A percentile compares a stretch with the other conserved stretches of the same genome.
phyloP scores from a whole-genome alignment of 2,329 filamentous ascomycete genomes.

The Ceratocystis alfenasii region DNA sequence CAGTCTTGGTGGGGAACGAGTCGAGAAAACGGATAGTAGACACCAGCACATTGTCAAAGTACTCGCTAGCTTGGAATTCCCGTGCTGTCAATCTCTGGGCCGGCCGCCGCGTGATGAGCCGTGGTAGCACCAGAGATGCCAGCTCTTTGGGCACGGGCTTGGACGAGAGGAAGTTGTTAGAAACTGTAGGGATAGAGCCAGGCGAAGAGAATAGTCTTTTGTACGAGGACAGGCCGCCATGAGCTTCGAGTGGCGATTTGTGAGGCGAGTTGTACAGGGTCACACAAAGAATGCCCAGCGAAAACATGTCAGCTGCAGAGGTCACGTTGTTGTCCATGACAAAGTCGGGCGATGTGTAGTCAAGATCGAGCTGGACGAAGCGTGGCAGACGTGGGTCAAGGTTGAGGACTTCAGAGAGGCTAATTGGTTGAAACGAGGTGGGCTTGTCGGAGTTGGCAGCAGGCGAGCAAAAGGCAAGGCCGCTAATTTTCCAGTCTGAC shows the following conservation, averaged over 20 bases:
- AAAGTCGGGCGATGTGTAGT: slow-evolving; percentile 92
- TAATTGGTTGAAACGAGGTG: slow-evolving; percentile 67
- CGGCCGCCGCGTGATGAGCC: slow-evolving; percentile 75
- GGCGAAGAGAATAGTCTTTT: slow-evolving; percentile 71
- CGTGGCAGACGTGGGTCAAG: slow-evolving; percentile 72
- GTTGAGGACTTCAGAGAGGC: slow-evolving; percentile 71
- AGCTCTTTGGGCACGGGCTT: slow-evolving; percentile 71
- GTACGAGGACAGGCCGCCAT: slow-evolving; percentile 71
- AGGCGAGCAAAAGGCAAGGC: slow-evolving; percentile 78
- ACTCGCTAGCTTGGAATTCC: slow-evolving; percentile 89
- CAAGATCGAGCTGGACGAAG: slow-evolving; percentile 76
- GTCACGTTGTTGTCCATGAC: slow-evolving; percentile 83
- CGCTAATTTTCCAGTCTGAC: slow-evolving; percentile 97
- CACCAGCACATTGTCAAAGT: slow-evolving; percentile 93
- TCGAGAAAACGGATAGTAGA: slow-evolving; percentile 95
- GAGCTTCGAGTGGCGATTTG: slow-evolving; percentile 68
- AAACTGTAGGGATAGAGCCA: slow-evolving; percentile 62
- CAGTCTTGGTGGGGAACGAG: slow-evolving; percentile 77
- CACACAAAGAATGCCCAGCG: slow-evolving; percentile 74
- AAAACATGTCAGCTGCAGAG: slow-evolving; percentile 81
- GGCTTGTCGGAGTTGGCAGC: slow-evolving; percentile 62
- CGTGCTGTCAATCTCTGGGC: slow-evolving; percentile 76
- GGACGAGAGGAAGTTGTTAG: slow-evolving; percentile 75
- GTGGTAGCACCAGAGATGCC: slow-evolving; percentile 60
- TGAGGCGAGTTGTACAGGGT: slow-evolving; percentile 94